phyloP scores from a whole-genome alignment of 208 protist species.

The Wallacemonas sp. region DNA sequence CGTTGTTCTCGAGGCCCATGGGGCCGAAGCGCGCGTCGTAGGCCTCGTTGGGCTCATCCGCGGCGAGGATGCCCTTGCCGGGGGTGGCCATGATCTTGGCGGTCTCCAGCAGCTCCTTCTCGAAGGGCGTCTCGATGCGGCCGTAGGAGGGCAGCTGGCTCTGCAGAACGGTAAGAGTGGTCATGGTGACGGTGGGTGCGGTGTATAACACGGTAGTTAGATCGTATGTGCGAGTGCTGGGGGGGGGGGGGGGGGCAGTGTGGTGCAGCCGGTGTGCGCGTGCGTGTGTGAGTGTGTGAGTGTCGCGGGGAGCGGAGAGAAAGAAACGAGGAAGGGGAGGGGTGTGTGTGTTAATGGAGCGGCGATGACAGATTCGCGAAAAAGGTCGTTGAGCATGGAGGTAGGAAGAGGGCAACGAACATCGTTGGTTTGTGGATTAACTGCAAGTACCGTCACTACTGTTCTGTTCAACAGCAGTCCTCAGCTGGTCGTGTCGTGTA shows the following conservation, averaged over 20 bases:
- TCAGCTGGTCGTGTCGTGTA: no score
- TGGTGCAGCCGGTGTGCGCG: no score
- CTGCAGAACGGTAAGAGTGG: slow-evolving; percentile 30
- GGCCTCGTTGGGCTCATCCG: slow-evolving; percentile 90
- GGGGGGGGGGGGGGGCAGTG: not conserved
- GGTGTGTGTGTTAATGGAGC: slow-evolving; percentile 2
- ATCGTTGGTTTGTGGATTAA: no score
- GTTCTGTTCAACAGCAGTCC: no score
- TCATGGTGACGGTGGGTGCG: slow-evolving; percentile 16
- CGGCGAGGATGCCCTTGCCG: slow-evolving; percentile 94
- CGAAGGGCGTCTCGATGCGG: slow-evolving; percentile 27
- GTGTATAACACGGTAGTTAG: not conserved
- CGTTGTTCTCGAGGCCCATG: slow-evolving; percentile 90
- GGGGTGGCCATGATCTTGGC: slow-evolving; percentile 31
- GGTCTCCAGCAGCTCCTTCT: slow-evolving; percentile 38
- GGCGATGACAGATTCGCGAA: no score
- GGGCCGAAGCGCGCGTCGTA: slow-evolving; percentile 89
- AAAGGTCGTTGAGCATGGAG: no score
- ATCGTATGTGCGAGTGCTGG: not conserved
- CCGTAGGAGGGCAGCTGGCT: slow-evolving; percentile 36
- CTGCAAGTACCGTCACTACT: no score
- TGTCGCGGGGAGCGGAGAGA: slow-evolving; percentile 6
- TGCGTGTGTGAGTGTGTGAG: no score
- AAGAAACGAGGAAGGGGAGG: not conserved
- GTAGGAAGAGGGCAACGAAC: no score